Evolutionary conservation across 768 basidiomycete species (phyloP).

Genomic region (Termitomyces sp.): DNA sequence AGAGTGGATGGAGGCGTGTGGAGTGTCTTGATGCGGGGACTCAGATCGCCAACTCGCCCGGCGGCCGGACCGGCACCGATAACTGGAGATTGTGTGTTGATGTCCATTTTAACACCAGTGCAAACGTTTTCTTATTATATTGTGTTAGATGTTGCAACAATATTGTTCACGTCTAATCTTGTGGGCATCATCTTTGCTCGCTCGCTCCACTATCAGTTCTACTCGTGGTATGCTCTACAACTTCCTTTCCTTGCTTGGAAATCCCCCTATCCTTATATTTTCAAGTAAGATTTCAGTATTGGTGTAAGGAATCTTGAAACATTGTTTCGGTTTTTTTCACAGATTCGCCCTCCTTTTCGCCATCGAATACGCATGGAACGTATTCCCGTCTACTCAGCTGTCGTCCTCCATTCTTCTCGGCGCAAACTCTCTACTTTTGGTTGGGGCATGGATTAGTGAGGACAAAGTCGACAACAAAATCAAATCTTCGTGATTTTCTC

Average conservation of each 20-base stretch:
- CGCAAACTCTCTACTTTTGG: conserved; percentile 21
- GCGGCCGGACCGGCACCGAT: conserved; percentile 42
- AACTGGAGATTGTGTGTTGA: conserved; percentile 58
- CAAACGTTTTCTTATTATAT: conserved; percentile 10
- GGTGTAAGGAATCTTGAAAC: conserved; percentile 2
- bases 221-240: conserved; percentile 94
- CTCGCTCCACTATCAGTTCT: conserved; percentile 97
- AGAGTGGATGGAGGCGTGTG: conserved; percentile 61
- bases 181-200: conserved; percentile 90
- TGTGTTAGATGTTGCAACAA: conserved; percentile 61
- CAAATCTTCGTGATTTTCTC: conserved; percentile 6
- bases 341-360: conserved; percentile 56
- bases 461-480: conserved; percentile 6
- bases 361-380: conserved; percentile 87
- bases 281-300: conserved; percentile 46
- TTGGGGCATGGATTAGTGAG: conserved; percentile 27
- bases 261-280: conserved; percentile 51
- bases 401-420: conserved; percentile 23
- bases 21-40: conserved; percentile 46
- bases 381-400: conserved; percentile 70
- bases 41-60: conserved; percentile 44
- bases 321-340: conserved; percentile 4
- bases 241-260: conserved; percentile 79
- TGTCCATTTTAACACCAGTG: not conserved
- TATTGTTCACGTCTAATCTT: conserved; percentile 87